phyloP scores from a whole-genome alignment of 2,329 filamentous ascomycete species.

The Polytolypa hystricis region DNA sequence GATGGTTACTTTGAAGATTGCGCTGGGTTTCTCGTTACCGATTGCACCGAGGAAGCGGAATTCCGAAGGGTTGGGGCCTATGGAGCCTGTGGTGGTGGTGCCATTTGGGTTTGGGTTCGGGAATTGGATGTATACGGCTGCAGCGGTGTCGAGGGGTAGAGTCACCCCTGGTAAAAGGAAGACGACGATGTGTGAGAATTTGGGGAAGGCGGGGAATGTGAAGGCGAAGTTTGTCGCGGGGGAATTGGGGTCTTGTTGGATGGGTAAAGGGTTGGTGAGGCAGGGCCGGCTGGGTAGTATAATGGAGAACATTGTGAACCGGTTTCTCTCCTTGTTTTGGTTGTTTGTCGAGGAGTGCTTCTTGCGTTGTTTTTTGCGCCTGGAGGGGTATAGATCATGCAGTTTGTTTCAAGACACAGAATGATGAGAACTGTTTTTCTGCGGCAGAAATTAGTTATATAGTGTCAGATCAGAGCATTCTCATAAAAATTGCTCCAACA shows the following conservation, averaged over 20 bases:
- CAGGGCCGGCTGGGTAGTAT: constrained; percentile 51
- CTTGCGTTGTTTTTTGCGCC: too few species aligned
- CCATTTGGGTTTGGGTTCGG: constrained; percentile 37
- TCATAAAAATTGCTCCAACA: too few species aligned
- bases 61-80: constrained; percentile 32
- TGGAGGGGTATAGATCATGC: too few species aligned
- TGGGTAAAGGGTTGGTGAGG: constrained; percentile 42
- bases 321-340: too few species aligned
- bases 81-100: constrained; percentile 13
- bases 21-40: constrained; percentile 79
- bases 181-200: constrained; percentile 67
- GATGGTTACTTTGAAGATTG: constrained; percentile 67
- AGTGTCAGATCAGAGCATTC: too few species aligned
- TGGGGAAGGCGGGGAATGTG: constrained; percentile 51
- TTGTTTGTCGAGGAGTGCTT: too few species aligned
- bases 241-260: constrained; percentile 42
- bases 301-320: constrained; percentile 53
- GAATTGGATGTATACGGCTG: constrained; percentile 81
- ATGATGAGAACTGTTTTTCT: too few species aligned
- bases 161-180: constrained; percentile 72
- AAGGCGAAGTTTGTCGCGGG: constrained; percentile 54
- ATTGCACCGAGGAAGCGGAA: constrained; percentile 85
- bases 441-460: too few species aligned
- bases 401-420: too few species aligned
- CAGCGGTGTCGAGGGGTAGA: constrained; percentile 65